Percentiles rank a stretch among this genome's conserved stretches.
These are phyloP conservation scores for Aspergillus uvarum DNA, from an alignment of 2,329 filamentous ascomycete genomes.

Conservation along the genomic window DNA sequence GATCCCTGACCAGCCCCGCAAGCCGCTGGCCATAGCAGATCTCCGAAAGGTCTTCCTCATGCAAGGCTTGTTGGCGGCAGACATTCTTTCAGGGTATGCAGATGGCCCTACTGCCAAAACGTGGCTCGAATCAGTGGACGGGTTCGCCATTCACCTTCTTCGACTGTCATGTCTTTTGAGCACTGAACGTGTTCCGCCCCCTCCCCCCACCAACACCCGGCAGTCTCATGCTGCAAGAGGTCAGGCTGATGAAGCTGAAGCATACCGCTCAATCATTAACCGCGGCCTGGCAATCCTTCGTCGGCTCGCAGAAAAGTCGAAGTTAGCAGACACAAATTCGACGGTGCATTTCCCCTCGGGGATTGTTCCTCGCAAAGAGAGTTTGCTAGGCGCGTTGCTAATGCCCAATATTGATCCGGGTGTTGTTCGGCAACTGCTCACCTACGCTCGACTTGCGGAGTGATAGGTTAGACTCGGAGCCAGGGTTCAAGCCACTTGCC, in stretches of 20 bases:
- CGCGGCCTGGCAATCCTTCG: conserved; percentile 68
- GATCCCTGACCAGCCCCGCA: conserved; percentile 69
- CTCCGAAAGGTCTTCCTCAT: conserved; percentile 84
- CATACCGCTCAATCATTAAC: conserved; percentile 58
- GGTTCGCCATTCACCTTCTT: conserved; percentile 77
- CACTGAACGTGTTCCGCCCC: conserved; percentile 54
- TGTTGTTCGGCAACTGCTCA: conserved; percentile 67
- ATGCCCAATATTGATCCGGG: conserved; percentile 63
- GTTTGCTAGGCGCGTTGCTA: conserved; percentile 65
- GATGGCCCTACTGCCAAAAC: conserved; percentile 70
- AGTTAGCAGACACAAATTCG: conserved; percentile 54
- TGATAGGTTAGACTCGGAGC: conserved; percentile 27
- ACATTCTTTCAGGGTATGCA: conserved; percentile 78
- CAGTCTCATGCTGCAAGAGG: conserved; percentile 34
- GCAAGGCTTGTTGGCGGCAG: conserved; percentile 86
- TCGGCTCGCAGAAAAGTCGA: conserved; percentile 65
- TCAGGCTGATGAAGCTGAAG: conserved; percentile 44
- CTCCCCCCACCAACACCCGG: conserved; percentile 31
- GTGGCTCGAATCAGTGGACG: conserved; percentile 82
- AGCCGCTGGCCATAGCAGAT: conserved; percentile 69
- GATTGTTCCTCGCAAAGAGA: conserved; percentile 66
- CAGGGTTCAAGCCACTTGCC: conserved; percentile 20
- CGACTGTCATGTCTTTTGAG: conserved; percentile 72
- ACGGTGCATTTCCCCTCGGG: conserved; percentile 56
- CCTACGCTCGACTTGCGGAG: conserved; percentile 58